phyloP scores from a whole-genome alignment of 1,284 basidiomycete species.

The Ceratobasidium sp. region DNA sequence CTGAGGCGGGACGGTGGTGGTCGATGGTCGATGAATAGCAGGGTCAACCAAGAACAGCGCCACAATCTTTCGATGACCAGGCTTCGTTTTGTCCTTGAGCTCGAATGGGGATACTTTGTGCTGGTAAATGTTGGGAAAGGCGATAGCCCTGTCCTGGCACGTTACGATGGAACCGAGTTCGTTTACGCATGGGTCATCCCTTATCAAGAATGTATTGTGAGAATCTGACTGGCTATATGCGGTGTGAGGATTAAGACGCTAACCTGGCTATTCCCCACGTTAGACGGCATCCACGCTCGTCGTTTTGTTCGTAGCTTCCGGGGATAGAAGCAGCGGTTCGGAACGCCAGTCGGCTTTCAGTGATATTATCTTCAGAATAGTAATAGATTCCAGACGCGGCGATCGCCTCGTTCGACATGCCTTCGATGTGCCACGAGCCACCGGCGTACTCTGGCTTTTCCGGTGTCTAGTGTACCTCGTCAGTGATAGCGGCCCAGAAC shows the following conservation, averaged over 20 bases:
- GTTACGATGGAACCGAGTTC: constrained; percentile 52
- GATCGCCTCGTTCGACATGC: constrained; percentile 62
- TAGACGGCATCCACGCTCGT: background rate
- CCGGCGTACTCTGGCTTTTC: constrained; percentile 53
- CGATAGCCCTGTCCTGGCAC: constrained; percentile 58
- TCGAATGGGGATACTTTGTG: constrained; percentile 55
- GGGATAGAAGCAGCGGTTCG: constrained; percentile 25
- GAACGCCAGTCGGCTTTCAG: constrained; percentile 42
- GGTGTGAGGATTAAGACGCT: background rate
- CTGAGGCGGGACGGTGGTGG: constrained; percentile 52
- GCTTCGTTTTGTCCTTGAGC: constrained; percentile 50
- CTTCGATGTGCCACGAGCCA: constrained; percentile 48
- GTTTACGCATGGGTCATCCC: constrained; percentile 50
- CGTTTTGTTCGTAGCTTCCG: background rate
- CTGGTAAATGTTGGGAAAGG: constrained; percentile 69
- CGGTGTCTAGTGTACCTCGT: background rate
- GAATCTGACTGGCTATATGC: background rate
- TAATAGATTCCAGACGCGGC: constrained; percentile 62
- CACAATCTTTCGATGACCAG: constrained; percentile 53
- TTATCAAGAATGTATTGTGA: background rate
- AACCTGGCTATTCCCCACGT: constrained; percentile 14
- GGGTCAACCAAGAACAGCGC: constrained; percentile 54
- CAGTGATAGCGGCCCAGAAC: background rate
- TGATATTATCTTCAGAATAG: constrained; percentile 49
- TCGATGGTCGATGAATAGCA: constrained; percentile 49